Conservation (phyloP, 805 yeast species). For the Metschnikowia borealis region DNA sequence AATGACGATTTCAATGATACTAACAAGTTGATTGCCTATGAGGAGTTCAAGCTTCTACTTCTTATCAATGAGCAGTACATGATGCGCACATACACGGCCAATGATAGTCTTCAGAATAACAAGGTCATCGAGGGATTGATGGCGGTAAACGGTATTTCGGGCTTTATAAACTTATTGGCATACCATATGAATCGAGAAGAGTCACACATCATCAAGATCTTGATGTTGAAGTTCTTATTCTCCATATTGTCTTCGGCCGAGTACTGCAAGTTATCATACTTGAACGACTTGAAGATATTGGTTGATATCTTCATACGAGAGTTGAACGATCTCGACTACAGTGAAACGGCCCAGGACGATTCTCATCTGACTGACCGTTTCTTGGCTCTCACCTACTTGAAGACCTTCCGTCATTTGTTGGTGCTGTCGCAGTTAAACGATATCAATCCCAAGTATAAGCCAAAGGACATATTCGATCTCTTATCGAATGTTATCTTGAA, state of each 20-base stretch:
- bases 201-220: conserved; percentile 66
- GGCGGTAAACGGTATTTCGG: conserved; percentile 51
- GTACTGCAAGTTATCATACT: conserved; percentile 66
- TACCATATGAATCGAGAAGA: conserved; percentile 70
- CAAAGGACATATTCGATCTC: conserved; percentile 47
- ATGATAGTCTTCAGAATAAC: conserved; percentile 32
- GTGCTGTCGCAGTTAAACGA: conserved; percentile 56
- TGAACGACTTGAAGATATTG: conserved; percentile 80
- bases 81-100: conserved; percentile 46
- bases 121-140: conserved; percentile 51
- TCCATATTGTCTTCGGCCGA: conserved; percentile 62
- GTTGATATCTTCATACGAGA: conserved; percentile 82
- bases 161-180: conserved; percentile 58
- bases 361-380: conserved; percentile 51
- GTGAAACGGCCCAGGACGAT: conserved; percentile 9
- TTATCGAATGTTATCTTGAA: conserved; percentile 44
- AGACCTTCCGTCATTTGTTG: conserved; percentile 71
- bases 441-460: conserved; percentile 52
- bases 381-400: conserved; percentile 47
- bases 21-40: conserved; percentile 49
- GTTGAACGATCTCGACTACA: conserved; percentile 59
- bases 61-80: conserved; percentile 86
- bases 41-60: conserved; percentile 66
- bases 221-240: conserved; percentile 76
- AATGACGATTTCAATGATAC: conserved; percentile 35